Percentiles rank a stretch among this genome's conserved stretches.
Evolutionary conservation across 129 eudicot genomes (phyloP).

Genomic region (Artemisia tridentata): DNA sequence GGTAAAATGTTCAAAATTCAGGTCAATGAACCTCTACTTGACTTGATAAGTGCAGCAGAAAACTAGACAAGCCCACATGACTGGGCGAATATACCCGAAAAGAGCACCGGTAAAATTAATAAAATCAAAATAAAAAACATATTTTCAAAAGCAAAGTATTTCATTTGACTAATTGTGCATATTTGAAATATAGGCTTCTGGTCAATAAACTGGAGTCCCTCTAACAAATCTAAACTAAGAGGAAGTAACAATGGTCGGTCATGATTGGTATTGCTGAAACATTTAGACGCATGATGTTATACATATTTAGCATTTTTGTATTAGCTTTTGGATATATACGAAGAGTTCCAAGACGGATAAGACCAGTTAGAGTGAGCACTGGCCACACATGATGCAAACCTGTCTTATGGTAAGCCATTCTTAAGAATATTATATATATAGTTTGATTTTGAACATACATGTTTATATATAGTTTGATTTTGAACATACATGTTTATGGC

Average conservation of each 20-base stretch:
- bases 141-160: not conserved
- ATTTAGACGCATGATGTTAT: constrained; percentile 42
- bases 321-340: constrained; percentile 47
- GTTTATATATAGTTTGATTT: too few species aligned
- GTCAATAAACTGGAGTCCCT: constrained; percentile 31
- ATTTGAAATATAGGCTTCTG: constrained; percentile 46
- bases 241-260: constrained; percentile 33
- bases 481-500: too few species aligned
- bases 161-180: not conserved
- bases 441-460: too few species aligned
- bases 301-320: constrained; percentile 60
- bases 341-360: constrained; percentile 56
- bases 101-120: constrained; percentile 56
- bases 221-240: constrained; percentile 35
- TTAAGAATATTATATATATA: too few species aligned
- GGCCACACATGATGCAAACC: constrained; percentile 36
- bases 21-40: constrained; percentile 88
- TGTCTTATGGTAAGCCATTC: constrained; percentile 31
- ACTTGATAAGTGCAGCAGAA: constrained; percentile 80
- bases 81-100: constrained; percentile 74
- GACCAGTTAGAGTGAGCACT: constrained; percentile 63
- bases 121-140: constrained; percentile 12
- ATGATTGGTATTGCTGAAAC: constrained; percentile 31
- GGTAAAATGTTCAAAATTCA: constrained; percentile 26
- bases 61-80: constrained; percentile 56